These are phyloP conservation scores for Pyrus pyrifolia DNA, from an alignment of 306 rosid genomes.

Conservation along the genomic window DNA sequence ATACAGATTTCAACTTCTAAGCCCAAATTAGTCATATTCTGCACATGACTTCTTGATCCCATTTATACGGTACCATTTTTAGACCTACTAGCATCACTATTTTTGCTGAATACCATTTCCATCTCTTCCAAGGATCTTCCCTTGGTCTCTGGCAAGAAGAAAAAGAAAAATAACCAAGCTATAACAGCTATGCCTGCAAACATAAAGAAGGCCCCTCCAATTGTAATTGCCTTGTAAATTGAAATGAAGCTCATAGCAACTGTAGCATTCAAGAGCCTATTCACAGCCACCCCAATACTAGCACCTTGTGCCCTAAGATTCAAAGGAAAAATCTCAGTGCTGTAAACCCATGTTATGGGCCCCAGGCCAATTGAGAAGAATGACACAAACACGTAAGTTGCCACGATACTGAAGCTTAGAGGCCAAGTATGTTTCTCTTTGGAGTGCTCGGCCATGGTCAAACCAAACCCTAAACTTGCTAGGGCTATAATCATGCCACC, in stretches of 20 bases:
- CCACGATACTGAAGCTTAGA: constrained; percentile 37
- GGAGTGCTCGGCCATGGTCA: constrained; percentile 49
- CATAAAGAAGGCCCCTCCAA: constrained; percentile 75
- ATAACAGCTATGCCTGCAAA: constrained; percentile 50
- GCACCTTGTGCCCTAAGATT: constrained; percentile 67
- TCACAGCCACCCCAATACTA: constrained; percentile 71
- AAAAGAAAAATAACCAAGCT: constrained; percentile 63
- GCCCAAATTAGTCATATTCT: background rate
- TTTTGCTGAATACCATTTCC: constrained; percentile 46
- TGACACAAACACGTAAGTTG: constrained; percentile 45
- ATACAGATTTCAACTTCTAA: background rate
- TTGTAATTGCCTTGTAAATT: constrained; percentile 55
- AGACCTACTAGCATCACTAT: background rate
- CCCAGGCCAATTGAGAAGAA: constrained; percentile 67
- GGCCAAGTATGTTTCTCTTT: constrained; percentile 42
- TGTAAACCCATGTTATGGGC: constrained; percentile 77
- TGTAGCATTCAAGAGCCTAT: constrained; percentile 50
- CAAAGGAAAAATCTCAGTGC: constrained; percentile 72
- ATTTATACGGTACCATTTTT: background rate
- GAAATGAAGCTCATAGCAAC: constrained; percentile 64
- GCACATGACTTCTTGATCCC: background rate
- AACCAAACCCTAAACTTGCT: constrained; percentile 34
- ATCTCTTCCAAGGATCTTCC: constrained; percentile 74
- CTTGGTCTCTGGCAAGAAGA: constrained; percentile 72
- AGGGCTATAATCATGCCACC: constrained; percentile 48